A percentile compares a stretch with the other conserved stretches of the same genome.
These are phyloP conservation scores for Penicillium sp. DNA, from an alignment of 2,329 filamentous ascomycete species.

Conservation along the genomic window DNA sequence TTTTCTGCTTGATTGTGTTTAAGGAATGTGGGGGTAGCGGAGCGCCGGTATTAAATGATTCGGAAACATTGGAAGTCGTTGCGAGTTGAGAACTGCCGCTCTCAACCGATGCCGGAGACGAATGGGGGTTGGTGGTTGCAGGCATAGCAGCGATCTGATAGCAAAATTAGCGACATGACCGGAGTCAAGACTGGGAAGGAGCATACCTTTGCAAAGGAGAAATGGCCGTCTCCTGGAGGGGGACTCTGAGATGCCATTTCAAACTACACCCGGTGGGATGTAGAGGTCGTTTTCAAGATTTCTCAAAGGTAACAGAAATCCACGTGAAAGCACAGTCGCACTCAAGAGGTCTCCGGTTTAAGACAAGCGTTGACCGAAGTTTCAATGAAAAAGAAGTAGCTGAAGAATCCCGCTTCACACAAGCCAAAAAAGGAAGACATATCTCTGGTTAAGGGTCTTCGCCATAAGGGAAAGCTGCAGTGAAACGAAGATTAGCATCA, in stretches of 20 bases:
- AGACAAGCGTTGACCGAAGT: constrained; percentile 24
- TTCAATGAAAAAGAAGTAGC: constrained; percentile 35
- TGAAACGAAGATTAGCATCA: constrained; percentile 20
- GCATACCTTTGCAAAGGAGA: constrained; percentile 73
- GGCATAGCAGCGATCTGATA: constrained; percentile 44
- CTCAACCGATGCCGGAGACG: constrained; percentile 24
- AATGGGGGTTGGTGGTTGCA: constrained; percentile 28
- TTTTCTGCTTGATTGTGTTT: constrained; percentile 16
- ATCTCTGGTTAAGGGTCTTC: constrained; percentile 41
- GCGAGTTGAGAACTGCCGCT: constrained; percentile 22
- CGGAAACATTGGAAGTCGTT: constrained; percentile 15
- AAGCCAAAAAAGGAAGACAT: constrained; percentile 44
- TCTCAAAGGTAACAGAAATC: constrained; percentile 20
- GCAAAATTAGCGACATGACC: constrained; percentile 16
- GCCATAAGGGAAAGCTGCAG: constrained; percentile 38
- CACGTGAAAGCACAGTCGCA: constrained; percentile 13
- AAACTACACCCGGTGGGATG: constrained; percentile 14
- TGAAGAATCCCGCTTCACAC: constrained; percentile 42
- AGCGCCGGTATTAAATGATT: constrained; percentile 19
- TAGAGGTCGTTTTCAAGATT: constrained; percentile 18
- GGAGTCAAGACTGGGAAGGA: not conserved
- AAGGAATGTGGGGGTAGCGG: constrained; percentile 19
- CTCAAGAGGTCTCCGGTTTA: constrained; percentile 24
- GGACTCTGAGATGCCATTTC: constrained; percentile 34
- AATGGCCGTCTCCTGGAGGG: constrained; percentile 33